Evolutionary conservation across 805 yeast genomes (phyloP).

Genomic region (Yarrowia yakushimensis): DNA sequence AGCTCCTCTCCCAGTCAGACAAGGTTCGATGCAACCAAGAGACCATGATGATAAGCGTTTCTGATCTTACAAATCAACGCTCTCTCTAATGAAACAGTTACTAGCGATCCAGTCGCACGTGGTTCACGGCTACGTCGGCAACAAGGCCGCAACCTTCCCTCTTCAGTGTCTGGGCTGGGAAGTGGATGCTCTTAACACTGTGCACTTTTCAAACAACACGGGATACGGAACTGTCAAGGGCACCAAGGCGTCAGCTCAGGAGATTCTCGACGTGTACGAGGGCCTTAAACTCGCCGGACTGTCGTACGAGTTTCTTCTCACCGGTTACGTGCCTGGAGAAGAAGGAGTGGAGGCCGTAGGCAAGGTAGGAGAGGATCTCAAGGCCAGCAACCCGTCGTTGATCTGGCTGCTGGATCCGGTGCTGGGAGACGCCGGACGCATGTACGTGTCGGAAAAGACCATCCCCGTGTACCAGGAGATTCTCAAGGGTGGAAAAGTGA

Average conservation of each 20-base stretch:
- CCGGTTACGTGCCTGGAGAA: slow-evolving; percentile 75
- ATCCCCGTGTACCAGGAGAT: slow-evolving; percentile 57
- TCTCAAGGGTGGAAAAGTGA: slow-evolving; percentile 49
- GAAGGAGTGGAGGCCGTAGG: slow-evolving; percentile 53
- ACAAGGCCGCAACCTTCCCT: slow-evolving; percentile 86
- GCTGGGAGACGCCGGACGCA: slow-evolving; percentile 80
- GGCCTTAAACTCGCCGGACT: slow-evolving; percentile 54
- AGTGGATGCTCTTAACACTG: slow-evolving; percentile 84
- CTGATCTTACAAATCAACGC: no score
- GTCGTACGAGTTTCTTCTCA: slow-evolving; percentile 60
- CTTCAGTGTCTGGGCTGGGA: slow-evolving; percentile 87
- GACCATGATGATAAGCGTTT: no score
- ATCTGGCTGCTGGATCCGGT: slow-evolving; percentile 84
- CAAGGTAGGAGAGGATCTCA: slow-evolving; percentile 41
- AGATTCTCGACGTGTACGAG: slow-evolving; percentile 47
- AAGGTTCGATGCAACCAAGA: neutral
- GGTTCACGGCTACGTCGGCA: slow-evolving; percentile 94
- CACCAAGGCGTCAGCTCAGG: slow-evolving; percentile 44
- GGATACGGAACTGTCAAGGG: slow-evolving; percentile 77
- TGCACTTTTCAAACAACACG: slow-evolving; percentile 87
- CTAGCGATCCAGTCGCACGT: slow-evolving; percentile 84
- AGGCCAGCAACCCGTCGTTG: slow-evolving; percentile 32
- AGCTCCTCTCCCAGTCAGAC: neutral
- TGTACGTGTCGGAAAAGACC: slow-evolving; percentile 62
- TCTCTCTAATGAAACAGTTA: slow-evolving; percentile 29